phyloP scores from a whole-genome alignment of 192 early-diverging fungal genomes.

The Lobosporangium transversale region DNA sequence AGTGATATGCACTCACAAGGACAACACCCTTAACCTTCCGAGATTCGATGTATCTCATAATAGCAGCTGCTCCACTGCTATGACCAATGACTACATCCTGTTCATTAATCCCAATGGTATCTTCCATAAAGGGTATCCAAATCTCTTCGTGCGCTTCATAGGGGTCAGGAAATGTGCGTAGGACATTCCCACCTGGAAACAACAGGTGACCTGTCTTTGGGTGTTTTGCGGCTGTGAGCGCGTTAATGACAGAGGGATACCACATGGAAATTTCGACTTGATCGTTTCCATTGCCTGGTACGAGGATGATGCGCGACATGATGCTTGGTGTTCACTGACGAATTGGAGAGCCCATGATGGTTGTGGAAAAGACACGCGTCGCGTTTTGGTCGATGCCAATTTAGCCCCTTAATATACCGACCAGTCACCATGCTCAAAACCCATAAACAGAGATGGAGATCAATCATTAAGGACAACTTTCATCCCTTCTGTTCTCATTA shows the following conservation, averaged over 20 bases:
- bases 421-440: neutral
- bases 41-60: conserved; percentile 41
- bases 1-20: conserved; percentile 55
- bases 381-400: neutral
- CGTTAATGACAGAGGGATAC: conserved; percentile 46
- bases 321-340: neutral
- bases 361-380: neutral
- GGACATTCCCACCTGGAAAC: conserved; percentile 39
- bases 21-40: conserved; percentile 50
- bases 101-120: conserved; percentile 32
- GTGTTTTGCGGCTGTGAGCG: conserved; percentile 31
- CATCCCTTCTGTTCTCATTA: neutral
- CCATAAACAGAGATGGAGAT: neutral
- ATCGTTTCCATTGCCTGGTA: conserved; percentile 55
- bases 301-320: conserved; percentile 47
- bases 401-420: neutral
- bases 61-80: conserved; percentile 50
- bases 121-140: conserved; percentile 50
- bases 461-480: neutral
- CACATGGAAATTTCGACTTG: conserved; percentile 49
- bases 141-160: conserved; percentile 46
- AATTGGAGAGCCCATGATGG: neutral
- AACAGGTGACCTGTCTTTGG: conserved; percentile 13
- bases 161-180: conserved; percentile 53
- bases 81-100: conserved; percentile 51